These are phyloP conservation scores for Aspergillus pseudoglaucus DNA, from an alignment of 2,329 filamentous ascomycete genomes.

Conservation along the genomic window DNA sequence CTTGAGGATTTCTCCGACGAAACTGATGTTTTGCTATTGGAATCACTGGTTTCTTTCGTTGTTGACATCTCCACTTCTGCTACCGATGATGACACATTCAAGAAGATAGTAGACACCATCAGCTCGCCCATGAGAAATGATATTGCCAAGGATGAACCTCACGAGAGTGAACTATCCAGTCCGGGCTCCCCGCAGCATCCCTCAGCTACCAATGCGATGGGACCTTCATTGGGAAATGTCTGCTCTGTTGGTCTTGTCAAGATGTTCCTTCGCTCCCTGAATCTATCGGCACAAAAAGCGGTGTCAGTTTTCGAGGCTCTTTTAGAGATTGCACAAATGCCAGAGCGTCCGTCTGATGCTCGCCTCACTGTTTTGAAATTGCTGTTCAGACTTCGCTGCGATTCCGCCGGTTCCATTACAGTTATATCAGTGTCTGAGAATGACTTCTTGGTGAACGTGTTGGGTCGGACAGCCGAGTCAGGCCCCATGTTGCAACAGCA, in stretches of 20 bases:
- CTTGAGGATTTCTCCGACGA: constrained; percentile 31
- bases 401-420: constrained; percentile 71
- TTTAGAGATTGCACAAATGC: constrained; percentile 56
- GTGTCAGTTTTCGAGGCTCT: constrained; percentile 57
- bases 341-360: constrained; percentile 58
- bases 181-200: constrained; percentile 23
- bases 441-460: constrained; percentile 62
- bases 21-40: constrained; percentile 32
- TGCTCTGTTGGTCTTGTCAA: constrained; percentile 64
- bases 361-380: constrained; percentile 70
- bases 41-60: constrained; percentile 34
- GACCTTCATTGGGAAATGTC: constrained; percentile 49
- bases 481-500: constrained; percentile 38
- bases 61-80: constrained; percentile 26
- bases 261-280: constrained; percentile 70
- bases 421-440: constrained; percentile 65
- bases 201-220: constrained; percentile 23
- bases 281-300: constrained; percentile 59
- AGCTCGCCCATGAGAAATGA: constrained; percentile 32
- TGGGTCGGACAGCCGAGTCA: constrained; percentile 58
- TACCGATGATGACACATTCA: constrained; percentile 27
- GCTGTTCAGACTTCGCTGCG: constrained; percentile 74
- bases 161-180: constrained; percentile 37
- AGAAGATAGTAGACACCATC: constrained; percentile 26
- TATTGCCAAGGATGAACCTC: constrained; percentile 21